Percentiles rank a stretch among this genome's conserved stretches.
Conservation (phyloP, 192 early-diverging fungal genomes). For the Coemansia sp. region DNA sequence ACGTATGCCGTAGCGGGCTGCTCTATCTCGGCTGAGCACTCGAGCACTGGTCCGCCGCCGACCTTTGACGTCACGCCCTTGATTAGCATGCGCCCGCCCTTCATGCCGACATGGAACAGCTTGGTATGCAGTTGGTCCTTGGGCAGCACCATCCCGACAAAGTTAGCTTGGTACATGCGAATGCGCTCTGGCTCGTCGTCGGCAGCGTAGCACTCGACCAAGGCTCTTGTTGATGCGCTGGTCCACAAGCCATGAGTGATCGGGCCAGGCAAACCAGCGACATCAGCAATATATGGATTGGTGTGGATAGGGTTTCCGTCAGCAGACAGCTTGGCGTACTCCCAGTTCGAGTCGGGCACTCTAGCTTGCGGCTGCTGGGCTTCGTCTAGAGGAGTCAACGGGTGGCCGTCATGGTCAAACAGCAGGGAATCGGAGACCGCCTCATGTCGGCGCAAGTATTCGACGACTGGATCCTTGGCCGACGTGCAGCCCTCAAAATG, state of each 20-base stretch:
- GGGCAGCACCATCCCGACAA: constrained; percentile 92
- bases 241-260: constrained; percentile 98
- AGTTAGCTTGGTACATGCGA: constrained; percentile 75
- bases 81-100: constrained; percentile 86
- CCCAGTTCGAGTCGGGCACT: constrained; percentile 76
- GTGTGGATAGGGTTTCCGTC: constrained; percentile 94
- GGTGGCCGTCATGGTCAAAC: constrained; percentile 75
- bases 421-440: constrained; percentile 67
- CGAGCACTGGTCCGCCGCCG: constrained; percentile 67
- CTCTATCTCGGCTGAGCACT: constrained; percentile 84
- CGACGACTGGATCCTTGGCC: constrained; percentile 81
- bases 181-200: constrained; percentile 87
- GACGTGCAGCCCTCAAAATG: constrained; percentile 68
- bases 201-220: constrained; percentile 88
- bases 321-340: constrained; percentile 77
- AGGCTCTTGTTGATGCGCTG: constrained; percentile 86
- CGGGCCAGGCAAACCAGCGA: constrained; percentile 85
- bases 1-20: constrained; percentile 92
- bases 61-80: constrained; percentile 84
- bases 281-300: constrained; percentile 90
- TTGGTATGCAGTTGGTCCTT: constrained; percentile 82
- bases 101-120: constrained; percentile 92
- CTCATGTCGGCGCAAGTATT: constrained; percentile 78
- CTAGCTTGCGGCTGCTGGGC: background rate
- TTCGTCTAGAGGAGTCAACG: background rate